These are phyloP conservation scores for Catharanthus roseus DNA, from an alignment of 257 asterid species.

Conservation along the genomic window DNA sequence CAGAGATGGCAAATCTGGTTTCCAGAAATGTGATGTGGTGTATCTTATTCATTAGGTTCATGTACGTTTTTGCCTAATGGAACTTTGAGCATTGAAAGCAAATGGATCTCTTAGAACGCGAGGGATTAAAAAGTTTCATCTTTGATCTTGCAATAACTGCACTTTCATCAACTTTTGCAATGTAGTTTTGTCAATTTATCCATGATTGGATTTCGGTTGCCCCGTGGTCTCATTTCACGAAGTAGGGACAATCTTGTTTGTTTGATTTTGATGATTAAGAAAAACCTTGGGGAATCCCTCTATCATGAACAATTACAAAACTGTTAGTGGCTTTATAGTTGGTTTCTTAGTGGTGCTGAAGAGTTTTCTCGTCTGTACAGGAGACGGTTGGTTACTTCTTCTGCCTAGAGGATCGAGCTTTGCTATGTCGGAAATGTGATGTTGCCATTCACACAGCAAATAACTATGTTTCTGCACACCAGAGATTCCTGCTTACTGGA, in stretches of 20 bases:
- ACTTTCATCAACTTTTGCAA: not conserved
- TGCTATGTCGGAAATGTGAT: slow-evolving; percentile 87
- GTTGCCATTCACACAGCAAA: slow-evolving; percentile 65
- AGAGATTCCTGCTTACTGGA: slow-evolving; percentile 83
- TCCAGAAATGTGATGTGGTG: not conserved
- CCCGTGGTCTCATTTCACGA: not conserved
- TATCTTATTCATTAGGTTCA: not conserved
- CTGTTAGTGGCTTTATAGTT: too few species aligned
- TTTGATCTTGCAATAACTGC: not conserved
- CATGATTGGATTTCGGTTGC: not conserved
- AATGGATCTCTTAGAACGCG: not conserved
- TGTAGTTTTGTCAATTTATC: not conserved
- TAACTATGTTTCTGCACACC: slow-evolving; percentile 62
- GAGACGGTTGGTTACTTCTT: slow-evolving; percentile 85
- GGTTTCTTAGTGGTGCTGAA: not conserved
- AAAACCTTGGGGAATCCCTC: not conserved
- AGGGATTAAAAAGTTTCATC: not conserved
- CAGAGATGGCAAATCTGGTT: not conserved
- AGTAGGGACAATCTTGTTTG: too few species aligned
- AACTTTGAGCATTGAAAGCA: not conserved
- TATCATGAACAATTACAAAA: too few species aligned
- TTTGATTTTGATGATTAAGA: not conserved
- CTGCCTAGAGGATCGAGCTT: slow-evolving; percentile 91
- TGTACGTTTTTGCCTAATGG: not conserved
- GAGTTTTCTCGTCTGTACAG: slow-evolving; percentile 35